These are phyloP conservation scores for Plantago coronopus DNA, from an alignment of 305 asterid species.

Conservation along the genomic window DNA sequence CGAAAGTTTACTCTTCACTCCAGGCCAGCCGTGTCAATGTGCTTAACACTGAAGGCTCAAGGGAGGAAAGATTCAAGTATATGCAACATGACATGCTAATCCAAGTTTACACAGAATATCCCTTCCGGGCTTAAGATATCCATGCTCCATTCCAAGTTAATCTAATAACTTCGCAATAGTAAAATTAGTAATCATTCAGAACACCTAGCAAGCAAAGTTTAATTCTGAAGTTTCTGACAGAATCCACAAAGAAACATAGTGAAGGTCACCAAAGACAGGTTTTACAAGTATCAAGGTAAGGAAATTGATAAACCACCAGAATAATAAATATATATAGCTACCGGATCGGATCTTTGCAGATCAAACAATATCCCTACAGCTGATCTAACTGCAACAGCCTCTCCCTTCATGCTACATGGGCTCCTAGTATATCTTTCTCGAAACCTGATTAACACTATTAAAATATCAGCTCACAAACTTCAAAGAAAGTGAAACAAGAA, in stretches of 20 bases:
- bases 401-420: background rate
- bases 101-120: too few species aligned
- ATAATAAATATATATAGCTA: background rate
- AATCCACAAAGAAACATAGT: background rate
- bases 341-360: background rate
- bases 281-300: constrained; percentile 2
- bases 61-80: too few species aligned
- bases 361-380: background rate
- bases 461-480: background rate
- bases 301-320: background rate
- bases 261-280: background rate
- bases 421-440: background rate
- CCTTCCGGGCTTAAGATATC: too few species aligned
- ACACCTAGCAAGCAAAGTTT: constrained; percentile 1
- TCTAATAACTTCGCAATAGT: too few species aligned
- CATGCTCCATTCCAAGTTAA: too few species aligned
- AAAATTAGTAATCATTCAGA: background rate
- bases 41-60: too few species aligned
- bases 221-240: background rate
- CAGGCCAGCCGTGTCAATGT: too few species aligned
- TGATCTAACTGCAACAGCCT: background rate
- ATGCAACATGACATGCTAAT: too few species aligned
- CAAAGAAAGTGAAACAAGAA: background rate
- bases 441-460: background rate
- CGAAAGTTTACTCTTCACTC: too few species aligned